Base-by-base conservation (phyloP, 352 stramenopile species). In the Elongisporangium undulatum region DNA sequence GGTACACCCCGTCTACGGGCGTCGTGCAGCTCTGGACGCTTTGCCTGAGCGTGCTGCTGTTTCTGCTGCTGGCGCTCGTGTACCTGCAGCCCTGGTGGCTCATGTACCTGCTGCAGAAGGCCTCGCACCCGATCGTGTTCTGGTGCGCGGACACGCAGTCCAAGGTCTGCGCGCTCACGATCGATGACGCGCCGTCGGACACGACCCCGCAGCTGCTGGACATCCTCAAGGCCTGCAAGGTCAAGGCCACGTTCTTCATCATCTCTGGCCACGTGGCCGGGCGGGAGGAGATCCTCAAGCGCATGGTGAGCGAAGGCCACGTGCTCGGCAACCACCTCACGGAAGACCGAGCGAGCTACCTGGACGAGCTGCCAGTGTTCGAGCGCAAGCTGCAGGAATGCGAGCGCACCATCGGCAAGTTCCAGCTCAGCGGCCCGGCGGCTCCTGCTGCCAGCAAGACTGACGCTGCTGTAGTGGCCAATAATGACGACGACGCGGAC, bases 201-300 rank as follows among this genome's bases (percentile, higher is more conserved):
- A 65, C 61, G 24, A 95, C 86, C 26, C 61, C 77, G 24, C 68
- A 70, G 49, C 85, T 95, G 52, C 84, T 95, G 21, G 86, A 95
- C 41, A 64, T 92, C 19, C 66, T 95, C 50, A 72, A 69, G 17
- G 62, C 81, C 26, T 59, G 89, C 66, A 68, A 71, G 24, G 70
- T 92, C 49, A 83, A 79, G 49, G 86, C 86, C 53, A 93, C 85
- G 54, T 95, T 95, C 68, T 95, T 95, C 61, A 77, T 95, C 71
- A 95, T 95, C 70, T 89, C 82, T 2, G 63, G 69, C 58, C 72
- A 85, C 54, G 89, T 93, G 45, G 59, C 66, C 8, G 83, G 82
- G 34, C 72, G 83, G 51, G 85, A 95, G 61, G 69, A 90, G 10
- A 71, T 89, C 12, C 49, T 95, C 39, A 68, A 68, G 17, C 83